These are phyloP conservation scores for Nidularia sp. DNA, from an alignment of 768 basidiomycete genomes.

Conservation along the genomic window DNA sequence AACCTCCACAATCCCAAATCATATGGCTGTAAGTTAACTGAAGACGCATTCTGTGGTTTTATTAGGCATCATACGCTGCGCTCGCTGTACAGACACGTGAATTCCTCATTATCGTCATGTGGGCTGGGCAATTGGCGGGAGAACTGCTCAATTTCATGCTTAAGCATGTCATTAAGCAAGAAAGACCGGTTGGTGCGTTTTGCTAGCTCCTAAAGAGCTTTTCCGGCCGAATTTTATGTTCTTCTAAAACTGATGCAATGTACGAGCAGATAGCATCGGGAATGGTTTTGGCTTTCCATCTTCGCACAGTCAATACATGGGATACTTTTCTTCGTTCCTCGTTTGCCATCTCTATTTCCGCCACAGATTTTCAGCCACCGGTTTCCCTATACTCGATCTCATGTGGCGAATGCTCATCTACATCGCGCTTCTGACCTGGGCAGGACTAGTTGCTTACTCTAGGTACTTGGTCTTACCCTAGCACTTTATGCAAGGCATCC, in stretches of 20 bases:
- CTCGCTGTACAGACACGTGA: constrained; percentile 75
- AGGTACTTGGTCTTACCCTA: constrained; percentile 38
- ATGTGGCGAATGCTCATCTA: constrained; percentile 46
- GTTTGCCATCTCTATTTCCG: constrained; percentile 68
- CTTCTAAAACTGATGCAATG: background rate
- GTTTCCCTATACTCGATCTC: constrained; percentile 45
- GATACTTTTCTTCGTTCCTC: constrained; percentile 77
- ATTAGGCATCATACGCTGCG: constrained; percentile 74
- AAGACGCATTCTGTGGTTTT: background rate
- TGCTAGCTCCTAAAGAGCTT: no score
- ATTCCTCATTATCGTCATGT: constrained; percentile 77
- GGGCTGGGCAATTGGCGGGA: constrained; percentile 72
- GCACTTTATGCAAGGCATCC: background rate
- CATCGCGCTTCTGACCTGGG: constrained; percentile 48
- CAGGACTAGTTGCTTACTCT: constrained; percentile 71
- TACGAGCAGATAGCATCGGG: constrained; percentile 44
- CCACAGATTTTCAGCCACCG: constrained; percentile 59
- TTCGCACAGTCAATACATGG: constrained; percentile 90
- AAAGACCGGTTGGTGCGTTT: constrained; percentile 59
- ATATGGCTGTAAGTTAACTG: background rate
- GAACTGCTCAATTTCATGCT: constrained; percentile 68
- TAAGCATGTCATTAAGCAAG: constrained; percentile 65
- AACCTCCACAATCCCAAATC: constrained; percentile 3
- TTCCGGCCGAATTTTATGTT: background rate
- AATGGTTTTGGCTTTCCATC: constrained; percentile 86